These are phyloP conservation scores for Phialemoniopsis sp. DNA, from an alignment of 2,329 filamentous ascomycete species.

Conservation along the genomic window DNA sequence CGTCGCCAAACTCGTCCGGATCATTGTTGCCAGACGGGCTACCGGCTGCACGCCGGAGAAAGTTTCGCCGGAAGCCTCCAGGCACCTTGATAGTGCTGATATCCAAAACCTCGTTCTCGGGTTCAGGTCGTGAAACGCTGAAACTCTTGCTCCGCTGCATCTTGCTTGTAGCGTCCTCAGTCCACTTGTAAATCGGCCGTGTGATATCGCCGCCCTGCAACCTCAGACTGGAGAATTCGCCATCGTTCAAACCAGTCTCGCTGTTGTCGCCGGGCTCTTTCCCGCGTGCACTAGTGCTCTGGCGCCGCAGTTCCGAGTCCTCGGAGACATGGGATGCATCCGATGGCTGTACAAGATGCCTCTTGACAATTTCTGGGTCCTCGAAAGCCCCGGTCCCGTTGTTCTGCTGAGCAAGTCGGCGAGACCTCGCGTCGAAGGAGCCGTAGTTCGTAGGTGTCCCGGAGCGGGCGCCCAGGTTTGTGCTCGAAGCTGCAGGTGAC, in stretches of 20 bases:
- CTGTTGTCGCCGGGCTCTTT: slow-evolving; percentile 44
- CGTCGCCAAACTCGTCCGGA: slow-evolving; percentile 26
- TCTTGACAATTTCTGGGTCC: slow-evolving; percentile 85
- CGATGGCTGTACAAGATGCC: slow-evolving; percentile 75
- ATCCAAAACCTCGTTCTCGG: slow-evolving; percentile 75
- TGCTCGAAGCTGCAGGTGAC: slow-evolving; percentile 50
- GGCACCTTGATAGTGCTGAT: slow-evolving; percentile 90
- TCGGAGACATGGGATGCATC: slow-evolving; percentile 47
- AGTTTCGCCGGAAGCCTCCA: slow-evolving; percentile 90
- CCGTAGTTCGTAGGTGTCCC: slow-evolving; percentile 72
- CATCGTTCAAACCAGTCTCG: slow-evolving; percentile 42
- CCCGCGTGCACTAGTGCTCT: slow-evolving; percentile 42
- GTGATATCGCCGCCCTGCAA: slow-evolving; percentile 95
- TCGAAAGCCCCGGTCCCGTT: slow-evolving; percentile 64
- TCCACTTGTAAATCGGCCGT: slow-evolving; percentile 93
- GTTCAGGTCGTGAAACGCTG: slow-evolving; percentile 69
- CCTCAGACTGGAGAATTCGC: slow-evolving; percentile 90
- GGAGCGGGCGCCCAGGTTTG: slow-evolving; percentile 18
- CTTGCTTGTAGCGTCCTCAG: slow-evolving; percentile 74
- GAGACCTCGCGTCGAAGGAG: slow-evolving; percentile 72
- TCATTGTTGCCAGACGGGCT: slow-evolving; percentile 46
- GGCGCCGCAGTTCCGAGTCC: slow-evolving; percentile 31
- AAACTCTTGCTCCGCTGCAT: slow-evolving; percentile 86
- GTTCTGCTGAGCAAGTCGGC: slow-evolving; percentile 26
- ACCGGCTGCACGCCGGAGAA: slow-evolving; percentile 70